A percentile compares a stretch with the other conserved stretches of the same genome.
Evolutionary conservation across 2,329 filamentous ascomycete species (phyloP).

Genomic region (Pestalotiopsis sp.): DNA sequence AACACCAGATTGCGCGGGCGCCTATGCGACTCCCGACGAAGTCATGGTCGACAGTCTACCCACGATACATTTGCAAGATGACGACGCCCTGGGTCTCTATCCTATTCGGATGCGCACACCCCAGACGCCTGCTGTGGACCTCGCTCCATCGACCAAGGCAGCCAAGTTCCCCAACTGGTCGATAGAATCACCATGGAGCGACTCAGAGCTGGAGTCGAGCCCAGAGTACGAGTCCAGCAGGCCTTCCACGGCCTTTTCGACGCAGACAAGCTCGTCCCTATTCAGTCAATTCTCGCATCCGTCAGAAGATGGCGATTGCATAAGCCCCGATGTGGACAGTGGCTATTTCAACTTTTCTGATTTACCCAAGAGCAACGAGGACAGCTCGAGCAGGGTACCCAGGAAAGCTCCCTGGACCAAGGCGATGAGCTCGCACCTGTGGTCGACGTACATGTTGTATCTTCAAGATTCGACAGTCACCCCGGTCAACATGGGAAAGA

Average conservation of each 20-base stretch:
- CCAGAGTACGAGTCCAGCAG: conserved; percentile 62
- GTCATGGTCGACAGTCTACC: conserved; percentile 45
- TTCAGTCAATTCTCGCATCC: conserved; percentile 59
- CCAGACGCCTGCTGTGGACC: conserved; percentile 59
- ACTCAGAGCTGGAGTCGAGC: conserved; percentile 55
- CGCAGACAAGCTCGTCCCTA: conserved; percentile 58
- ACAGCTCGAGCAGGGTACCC: conserved; percentile 28
- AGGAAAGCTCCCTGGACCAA: conserved; percentile 65
- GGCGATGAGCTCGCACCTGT: conserved; percentile 67
- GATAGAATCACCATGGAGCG: conserved; percentile 57
- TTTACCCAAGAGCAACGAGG: conserved; percentile 11
- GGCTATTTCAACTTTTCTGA: conserved; percentile 31
- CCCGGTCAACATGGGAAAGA: conserved; percentile 65
- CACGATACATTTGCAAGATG: conserved; percentile 35
- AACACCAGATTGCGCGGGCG: conserved; percentile 40
- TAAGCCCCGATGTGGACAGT: conserved; percentile 51
- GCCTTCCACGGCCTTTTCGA: conserved; percentile 62
- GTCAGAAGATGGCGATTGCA: conserved; percentile 59
- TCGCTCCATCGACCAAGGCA: conserved; percentile 45
- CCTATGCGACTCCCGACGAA: conserved; percentile 39
- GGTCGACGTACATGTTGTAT: conserved; percentile 67
- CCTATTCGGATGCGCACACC: conserved; percentile 44
- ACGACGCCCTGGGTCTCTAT: conserved; percentile 31
- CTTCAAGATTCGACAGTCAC: conserved; percentile 70
- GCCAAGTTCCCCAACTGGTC: conserved; percentile 61